A percentile compares a stretch with the other conserved stretches of the same genome.
phyloP scores from a whole-genome alignment of 2,329 filamentous ascomycete species.

The Lecanicillium sp. region DNA sequence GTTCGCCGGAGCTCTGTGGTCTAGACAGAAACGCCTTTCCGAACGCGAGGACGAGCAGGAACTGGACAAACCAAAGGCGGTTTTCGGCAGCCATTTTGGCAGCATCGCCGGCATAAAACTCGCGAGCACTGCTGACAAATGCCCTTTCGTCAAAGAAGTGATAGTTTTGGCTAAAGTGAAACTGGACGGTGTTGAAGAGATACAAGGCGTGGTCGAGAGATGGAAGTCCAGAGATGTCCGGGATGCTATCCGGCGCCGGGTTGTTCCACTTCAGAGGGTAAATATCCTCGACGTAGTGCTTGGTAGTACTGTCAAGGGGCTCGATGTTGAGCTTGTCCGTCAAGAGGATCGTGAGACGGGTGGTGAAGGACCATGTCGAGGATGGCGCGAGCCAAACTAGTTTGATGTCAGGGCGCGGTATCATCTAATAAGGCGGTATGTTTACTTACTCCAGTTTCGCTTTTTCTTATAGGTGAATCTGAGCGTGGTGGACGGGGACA shows the following conservation, averaged over 20 bases:
- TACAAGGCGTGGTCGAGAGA: constrained; percentile 25
- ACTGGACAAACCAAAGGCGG: constrained; percentile 20
- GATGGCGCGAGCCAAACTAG: constrained; percentile 23
- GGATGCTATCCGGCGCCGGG: constrained; percentile 11
- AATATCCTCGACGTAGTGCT: constrained; percentile 19
- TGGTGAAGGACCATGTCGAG: constrained; percentile 26
- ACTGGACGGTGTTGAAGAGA: constrained; percentile 27
- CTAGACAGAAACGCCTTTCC: constrained; percentile 14
- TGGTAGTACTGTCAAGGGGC: constrained; percentile 12
- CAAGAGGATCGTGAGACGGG: constrained; percentile 22
- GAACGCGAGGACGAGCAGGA: constrained; percentile 16
- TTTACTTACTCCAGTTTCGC: constrained; percentile 28
- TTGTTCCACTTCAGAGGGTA: constrained; percentile 19
- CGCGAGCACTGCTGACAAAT: constrained; percentile 19
- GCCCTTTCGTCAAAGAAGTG: constrained; percentile 24
- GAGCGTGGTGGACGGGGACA: constrained; percentile 19
- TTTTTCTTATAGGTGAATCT: constrained; percentile 21
- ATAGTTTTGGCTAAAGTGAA: constrained; percentile 28
- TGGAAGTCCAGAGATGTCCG: constrained; percentile 24
- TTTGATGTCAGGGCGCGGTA: not conserved
- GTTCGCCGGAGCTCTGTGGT: constrained; percentile 19
- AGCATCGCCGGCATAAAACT: constrained; percentile 17
- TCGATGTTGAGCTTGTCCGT: constrained; percentile 20
- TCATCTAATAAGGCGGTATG: not conserved
- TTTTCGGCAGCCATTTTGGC: constrained; percentile 12